Percentiles rank a stretch among this genome's conserved stretches.
Conservation (phyloP, 805 yeast species). For the Wickerhamomyces pijperi region DNA sequence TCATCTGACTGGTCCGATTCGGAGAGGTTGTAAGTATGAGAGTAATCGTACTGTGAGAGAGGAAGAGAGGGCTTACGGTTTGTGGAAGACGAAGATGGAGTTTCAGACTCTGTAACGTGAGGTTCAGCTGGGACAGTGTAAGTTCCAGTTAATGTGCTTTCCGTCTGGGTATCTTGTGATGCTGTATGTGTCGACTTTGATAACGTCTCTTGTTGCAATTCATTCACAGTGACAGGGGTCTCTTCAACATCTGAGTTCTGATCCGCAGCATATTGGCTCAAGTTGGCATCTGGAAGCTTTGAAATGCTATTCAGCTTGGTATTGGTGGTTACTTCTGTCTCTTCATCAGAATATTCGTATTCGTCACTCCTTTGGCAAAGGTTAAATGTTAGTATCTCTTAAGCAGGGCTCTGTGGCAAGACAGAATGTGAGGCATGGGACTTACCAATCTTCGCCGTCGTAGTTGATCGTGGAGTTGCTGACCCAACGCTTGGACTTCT, state of each 20-base stretch:
- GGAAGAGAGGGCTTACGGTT: conserved; percentile 1
- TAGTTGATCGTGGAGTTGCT: conserved; percentile 28
- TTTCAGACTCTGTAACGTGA: too few relatives aligned
- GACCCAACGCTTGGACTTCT: conserved; percentile 30
- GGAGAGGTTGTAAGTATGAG: conserved; percentile 1
- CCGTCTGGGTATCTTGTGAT: too few relatives aligned
- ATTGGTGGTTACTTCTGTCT: neutral
- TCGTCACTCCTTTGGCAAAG: conserved; percentile 10
- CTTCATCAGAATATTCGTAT: conserved; percentile 6
- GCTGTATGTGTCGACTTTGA: too few relatives aligned
- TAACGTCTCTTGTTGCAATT: too few relatives aligned
- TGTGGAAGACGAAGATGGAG: too few relatives aligned
- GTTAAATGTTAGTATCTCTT: conserved; percentile 3
- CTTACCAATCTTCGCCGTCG: conserved; percentile 31
- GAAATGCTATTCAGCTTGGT: too few relatives aligned
- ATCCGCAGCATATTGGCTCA: too few relatives aligned
- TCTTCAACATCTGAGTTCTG: neutral
- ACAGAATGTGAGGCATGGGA: neutral
- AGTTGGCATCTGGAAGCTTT: too few relatives aligned
- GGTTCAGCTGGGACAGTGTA: too few relatives aligned
- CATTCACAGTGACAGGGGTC: conserved; percentile 3
- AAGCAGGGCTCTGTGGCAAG: too few relatives aligned
- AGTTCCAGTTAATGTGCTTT: too few relatives aligned
- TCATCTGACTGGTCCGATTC: conserved; percentile 17
- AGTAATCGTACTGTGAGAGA: conserved; percentile 1